These are phyloP conservation scores for Yamadazyma pseudoaaseri DNA, from an alignment of 1,139 yeast species.

Conservation along the genomic window DNA sequence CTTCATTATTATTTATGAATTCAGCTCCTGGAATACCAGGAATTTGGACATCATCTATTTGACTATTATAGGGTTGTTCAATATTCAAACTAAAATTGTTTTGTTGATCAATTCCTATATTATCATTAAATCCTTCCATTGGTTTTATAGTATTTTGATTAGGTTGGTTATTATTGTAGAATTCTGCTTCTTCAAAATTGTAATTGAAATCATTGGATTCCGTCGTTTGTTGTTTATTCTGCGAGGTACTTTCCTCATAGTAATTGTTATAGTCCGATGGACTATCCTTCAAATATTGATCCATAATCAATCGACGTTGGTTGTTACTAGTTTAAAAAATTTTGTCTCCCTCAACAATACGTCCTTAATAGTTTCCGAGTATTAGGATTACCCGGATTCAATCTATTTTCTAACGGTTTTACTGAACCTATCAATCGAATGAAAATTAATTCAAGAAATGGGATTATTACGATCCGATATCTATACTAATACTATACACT, in stretches of 20 bases:
- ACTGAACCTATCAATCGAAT: too few relatives aligned
- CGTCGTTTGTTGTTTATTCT: neutral
- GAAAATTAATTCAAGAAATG: too few relatives aligned
- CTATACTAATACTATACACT: too few relatives aligned
- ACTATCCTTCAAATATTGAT: conserved; percentile 38
- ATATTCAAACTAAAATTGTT: conserved; percentile 14
- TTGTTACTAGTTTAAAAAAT: neutral
- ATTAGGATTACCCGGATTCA: neutral
- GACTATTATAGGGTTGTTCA: conserved; percentile 16
- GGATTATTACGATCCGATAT: too few relatives aligned
- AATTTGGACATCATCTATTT: conserved; percentile 14
- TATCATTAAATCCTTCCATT: conserved; percentile 3
- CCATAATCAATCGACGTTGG: conserved; percentile 21
- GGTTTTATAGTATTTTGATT: neutral
- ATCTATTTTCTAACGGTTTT: too few relatives aligned
- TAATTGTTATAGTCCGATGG: conserved; percentile 24
- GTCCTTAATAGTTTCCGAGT: neutral
- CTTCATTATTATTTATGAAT: conserved; percentile 11
- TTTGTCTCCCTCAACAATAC: conserved; percentile 1
- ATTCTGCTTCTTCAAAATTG: conserved; percentile 1
- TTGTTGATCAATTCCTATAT: conserved; percentile 1
- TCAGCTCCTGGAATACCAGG: conserved; percentile 17
- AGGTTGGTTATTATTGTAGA: conserved; percentile 3
- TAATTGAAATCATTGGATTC: conserved; percentile 1
- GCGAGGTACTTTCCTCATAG: conserved; percentile 5